Evolutionary conservation across 805 yeast genomes (phyloP), one percentile per base, ranked within the genome.

Genomic region (Komagataella pseudopastoris): DNA sequence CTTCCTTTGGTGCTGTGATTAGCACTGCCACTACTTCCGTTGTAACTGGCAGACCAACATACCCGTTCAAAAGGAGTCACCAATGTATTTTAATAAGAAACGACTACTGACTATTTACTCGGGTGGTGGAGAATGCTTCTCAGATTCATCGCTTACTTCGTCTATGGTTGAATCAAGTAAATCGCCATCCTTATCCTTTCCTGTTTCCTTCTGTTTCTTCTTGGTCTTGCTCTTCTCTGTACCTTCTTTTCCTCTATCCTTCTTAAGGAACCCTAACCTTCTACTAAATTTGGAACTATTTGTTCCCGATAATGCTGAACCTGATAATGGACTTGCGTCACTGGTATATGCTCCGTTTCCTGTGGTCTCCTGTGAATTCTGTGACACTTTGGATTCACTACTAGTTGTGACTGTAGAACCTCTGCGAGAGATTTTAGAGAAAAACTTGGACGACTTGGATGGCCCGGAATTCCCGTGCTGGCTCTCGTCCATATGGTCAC

Each of bases 371-470:
- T 30, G 39, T 8, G 51, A 49, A 17, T 18, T 49, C 16, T 49
- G 47, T 4, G 51, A 49, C 8, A 46, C 20, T 14, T 39, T 23
- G 45, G 50, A 39, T 5, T 23, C 30, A 3, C 56, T 52, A 46
- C 52, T 55, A 7, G 49, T 51, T 17, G 63, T 56, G 4, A 53
- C 50, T 44, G 52, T 54, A 5, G 60, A 56, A 43, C 54, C 49
- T 48, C 62, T 57, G 51, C 64, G 56, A 3, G 60, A 54, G 14
- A 60, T 51, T 54, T 65, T 65, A 54, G 53, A 51, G 49, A 65
- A 65, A 49, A 65, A 63, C 49, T 64, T 56, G 1, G 69, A 65
- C 6, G 68, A 61, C 46, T 58, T 61, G 6, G 66, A 54, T 12
- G 22, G 49, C 46, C 16, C 46, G 23, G 36, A 14, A 45, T 47